Evolutionary conservation across 2,329 filamentous ascomycete species (phyloP), one percentile per base, ranked within the genome.

Genomic region (Aspergillus sp.): DNA sequence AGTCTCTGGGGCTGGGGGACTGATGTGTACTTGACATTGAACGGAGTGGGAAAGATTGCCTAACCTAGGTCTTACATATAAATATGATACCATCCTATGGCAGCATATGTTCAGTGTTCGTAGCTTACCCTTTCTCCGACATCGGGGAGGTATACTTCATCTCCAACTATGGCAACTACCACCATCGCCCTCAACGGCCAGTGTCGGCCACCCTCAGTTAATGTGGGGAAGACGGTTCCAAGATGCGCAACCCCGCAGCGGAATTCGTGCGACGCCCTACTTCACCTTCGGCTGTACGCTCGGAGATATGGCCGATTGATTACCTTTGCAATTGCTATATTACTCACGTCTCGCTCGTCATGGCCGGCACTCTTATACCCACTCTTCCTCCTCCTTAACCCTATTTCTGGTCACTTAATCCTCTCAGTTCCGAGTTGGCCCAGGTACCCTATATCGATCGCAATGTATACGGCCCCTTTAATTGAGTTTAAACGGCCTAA

Each of bases 1-100:
- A 97, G 91, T 72, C 76, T 98, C 47, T 95, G 91, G 79, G 93
- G 95, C 4, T 99, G 95, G 95, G 95, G 87, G 0, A 87, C 85
- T 3, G 86, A 88, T 75, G 85, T 87, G 1, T 88, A 88, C 72
- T 71, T 88, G 55, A 86, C 82, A 51, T 66, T 88, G 62, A 78
- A 84, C 63, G 85, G 85, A 0, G 84, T 88, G 54, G 85, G 84
- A 0, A 83, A 76, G 60, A 71, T 80, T 49, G 68, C 70, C 61
- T 52, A 15, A 31, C 1, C 35, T 37, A 37, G 35, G 6, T 6
- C 14, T 37, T 41, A 27, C n/a, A 54, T n/a, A 24, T 14, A 12
- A 21, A 24, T 33, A 33, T 4, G 27, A 8, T 47, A 40, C 19
- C 41, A 27, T 8, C n/a, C 15, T n/a, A 19, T 23, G 7, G 6